Conservation (phyloP, 306 rosid genomes). For the Psophocarpus tetragonolobus region DNA sequence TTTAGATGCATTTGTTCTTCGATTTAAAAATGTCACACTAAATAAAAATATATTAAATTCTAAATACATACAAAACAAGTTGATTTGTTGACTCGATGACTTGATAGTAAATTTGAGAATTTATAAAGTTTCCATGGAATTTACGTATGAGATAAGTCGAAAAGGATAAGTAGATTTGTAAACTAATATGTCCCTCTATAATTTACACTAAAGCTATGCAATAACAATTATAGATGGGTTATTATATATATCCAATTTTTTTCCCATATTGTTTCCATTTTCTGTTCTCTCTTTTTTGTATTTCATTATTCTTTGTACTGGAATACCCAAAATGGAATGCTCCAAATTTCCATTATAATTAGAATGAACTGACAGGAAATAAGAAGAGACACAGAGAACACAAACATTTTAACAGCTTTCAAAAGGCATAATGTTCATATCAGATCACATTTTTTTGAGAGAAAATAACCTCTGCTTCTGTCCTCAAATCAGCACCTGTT, state of each 20-base stretch:
- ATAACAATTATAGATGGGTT: background rate
- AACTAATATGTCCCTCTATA: background rate
- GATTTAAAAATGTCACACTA: no score
- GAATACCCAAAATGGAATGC: background rate
- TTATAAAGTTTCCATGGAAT: no score
- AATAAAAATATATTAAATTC: no score
- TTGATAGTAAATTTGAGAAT: no score
- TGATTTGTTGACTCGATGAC: no score
- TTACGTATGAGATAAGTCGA: no score
- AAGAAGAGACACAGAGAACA: background rate
- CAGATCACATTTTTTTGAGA: background rate
- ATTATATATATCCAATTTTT: background rate
- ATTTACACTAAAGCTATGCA: background rate
- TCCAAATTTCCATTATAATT: background rate
- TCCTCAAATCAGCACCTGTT: background rate
- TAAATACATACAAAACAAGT: no score
- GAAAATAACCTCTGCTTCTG: background rate
- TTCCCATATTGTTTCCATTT: background rate
- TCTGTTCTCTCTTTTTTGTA: no score
- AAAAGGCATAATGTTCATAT: background rate
- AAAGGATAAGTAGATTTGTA: no score
- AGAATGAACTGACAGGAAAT: background rate
- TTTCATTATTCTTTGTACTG: no score
- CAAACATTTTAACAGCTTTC: background rate
- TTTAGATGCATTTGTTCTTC: no score